Conservation (phyloP, 2,329 filamentous ascomycete genomes). For the Pseudogymnoascus sp. region DNA sequence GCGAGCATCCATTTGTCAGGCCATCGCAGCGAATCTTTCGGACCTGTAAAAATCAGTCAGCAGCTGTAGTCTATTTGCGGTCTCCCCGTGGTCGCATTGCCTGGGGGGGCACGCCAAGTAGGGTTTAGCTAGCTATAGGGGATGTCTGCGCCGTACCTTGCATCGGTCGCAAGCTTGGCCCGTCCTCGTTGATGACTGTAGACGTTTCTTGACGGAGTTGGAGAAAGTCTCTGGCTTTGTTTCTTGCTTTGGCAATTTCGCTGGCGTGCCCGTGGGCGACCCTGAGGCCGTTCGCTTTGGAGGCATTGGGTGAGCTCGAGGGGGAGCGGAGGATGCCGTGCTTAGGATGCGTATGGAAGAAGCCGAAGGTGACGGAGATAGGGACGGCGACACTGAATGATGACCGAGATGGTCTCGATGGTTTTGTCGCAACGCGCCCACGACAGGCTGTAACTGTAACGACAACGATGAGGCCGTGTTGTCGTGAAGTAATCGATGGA, state of each 20-base stretch:
- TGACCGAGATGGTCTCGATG: slow-evolving; percentile 7
- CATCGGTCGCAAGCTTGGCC: slow-evolving; percentile 85
- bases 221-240: slow-evolving; percentile 26
- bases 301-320: slow-evolving; percentile 18
- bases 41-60: slow-evolving; percentile 40
- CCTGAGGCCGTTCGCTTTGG: slow-evolving; percentile 19
- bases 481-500: slow-evolving; percentile 5
- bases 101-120: slow-evolving; percentile 9
- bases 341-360: slow-evolving; percentile 17
- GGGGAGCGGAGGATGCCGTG: slow-evolving; percentile 16
- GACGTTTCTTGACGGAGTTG: slow-evolving; percentile 42
- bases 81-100: background rate
- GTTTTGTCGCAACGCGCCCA: background rate
- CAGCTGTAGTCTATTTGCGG: background rate
- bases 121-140: slow-evolving; percentile 1
- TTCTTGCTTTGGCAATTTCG: slow-evolving; percentile 23
- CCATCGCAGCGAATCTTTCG: slow-evolving; percentile 85
- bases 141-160: slow-evolving; percentile 47
- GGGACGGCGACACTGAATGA: slow-evolving; percentile 4
- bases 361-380: slow-evolving; percentile 15
- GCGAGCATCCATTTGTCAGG: slow-evolving; percentile 70
- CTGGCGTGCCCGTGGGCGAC: slow-evolving; percentile 16
- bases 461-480: background rate
- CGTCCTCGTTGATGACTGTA: slow-evolving; percentile 51
- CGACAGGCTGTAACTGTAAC: background rate